A percentile compares a stretch with the other conserved stretches of the same genome.
These are phyloP conservation scores for Rhynchosporium secalis DNA, from an alignment of 2,329 filamentous ascomycete species.

Conservation along the genomic window DNA sequence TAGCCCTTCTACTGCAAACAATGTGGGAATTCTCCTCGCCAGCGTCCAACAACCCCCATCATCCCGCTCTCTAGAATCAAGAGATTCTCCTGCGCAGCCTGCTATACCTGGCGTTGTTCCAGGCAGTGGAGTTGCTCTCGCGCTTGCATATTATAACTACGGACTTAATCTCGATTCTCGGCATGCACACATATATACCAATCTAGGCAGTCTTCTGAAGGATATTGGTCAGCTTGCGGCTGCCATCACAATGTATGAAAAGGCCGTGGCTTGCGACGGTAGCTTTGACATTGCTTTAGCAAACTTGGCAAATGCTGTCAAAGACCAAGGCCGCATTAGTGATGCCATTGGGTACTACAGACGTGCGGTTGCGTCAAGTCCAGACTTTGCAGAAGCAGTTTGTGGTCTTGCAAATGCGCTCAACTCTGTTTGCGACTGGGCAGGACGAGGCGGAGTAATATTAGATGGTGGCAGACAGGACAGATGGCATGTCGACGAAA, in stretches of 20 bases:
- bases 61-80: conserved; percentile 39
- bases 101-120: conserved; percentile 76
- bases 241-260: conserved; percentile 96
- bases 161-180: conserved; percentile 81
- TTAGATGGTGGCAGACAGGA: conserved; percentile 74
- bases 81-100: conserved; percentile 41
- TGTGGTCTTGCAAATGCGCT: conserved; percentile 93
- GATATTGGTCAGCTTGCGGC: conserved; percentile 91
- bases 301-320: conserved; percentile 95
- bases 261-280: conserved; percentile 87
- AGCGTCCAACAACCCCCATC: conserved; percentile 74
- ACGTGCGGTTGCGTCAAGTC: conserved; percentile 86
- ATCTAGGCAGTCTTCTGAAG: conserved; percentile 90
- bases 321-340: conserved; percentile 88
- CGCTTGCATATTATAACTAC: conserved; percentile 93
- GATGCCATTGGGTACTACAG: conserved; percentile 93
- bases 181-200: conserved; percentile 96
- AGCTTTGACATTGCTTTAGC: conserved; percentile 96
- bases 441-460: conserved; percentile 80
- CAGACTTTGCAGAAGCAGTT: conserved; percentile 94
- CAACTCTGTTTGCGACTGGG: conserved; percentile 96
- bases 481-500: conserved; percentile 88
- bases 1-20: conserved; percentile 96
- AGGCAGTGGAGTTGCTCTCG: conserved; percentile 84
- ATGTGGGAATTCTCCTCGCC: conserved; percentile 94